These are phyloP conservation scores for Orbilia quercus DNA, from an alignment of 2,329 filamentous ascomycete species.

Conservation along the genomic window DNA sequence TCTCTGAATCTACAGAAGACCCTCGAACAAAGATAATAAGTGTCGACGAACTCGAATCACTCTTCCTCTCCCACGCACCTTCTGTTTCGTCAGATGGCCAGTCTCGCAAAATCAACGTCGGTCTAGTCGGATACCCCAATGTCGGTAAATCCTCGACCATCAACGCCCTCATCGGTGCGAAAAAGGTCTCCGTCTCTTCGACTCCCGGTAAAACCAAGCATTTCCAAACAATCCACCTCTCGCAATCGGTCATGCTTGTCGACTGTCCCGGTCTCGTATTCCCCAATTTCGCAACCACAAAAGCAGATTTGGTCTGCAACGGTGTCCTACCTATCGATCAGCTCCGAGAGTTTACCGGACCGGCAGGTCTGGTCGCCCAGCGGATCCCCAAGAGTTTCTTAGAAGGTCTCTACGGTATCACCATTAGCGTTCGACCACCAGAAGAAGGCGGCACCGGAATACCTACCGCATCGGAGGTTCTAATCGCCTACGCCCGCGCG, in stretches of 20 bases:
- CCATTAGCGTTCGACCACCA: slow-evolving; percentile 79
- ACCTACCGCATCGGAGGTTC: slow-evolving; percentile 84
- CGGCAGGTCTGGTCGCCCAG: slow-evolving; percentile 81
- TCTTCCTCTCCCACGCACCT: slow-evolving; percentile 48
- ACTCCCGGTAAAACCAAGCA: slow-evolving; percentile 99
- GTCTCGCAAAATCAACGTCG: slow-evolving; percentile 72
- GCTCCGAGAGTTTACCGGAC: slow-evolving; percentile 89
- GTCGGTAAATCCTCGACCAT: slow-evolving; percentile 99
- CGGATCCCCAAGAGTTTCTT: slow-evolving; percentile 89
- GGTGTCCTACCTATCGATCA: slow-evolving; percentile 97
- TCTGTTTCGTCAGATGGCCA: slow-evolving; percentile 6
- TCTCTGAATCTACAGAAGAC: slow-evolving; percentile 63
- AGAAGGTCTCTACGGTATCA: slow-evolving; percentile 93
- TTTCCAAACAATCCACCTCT: slow-evolving; percentile 97
- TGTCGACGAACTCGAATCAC: slow-evolving; percentile 69
- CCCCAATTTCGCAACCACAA: slow-evolving; percentile 95
- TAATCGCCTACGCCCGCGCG: slow-evolving; percentile 86
- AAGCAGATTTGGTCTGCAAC: slow-evolving; percentile 94
- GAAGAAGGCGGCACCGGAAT: slow-evolving; percentile 93
- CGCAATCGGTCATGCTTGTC: slow-evolving; percentile 87
- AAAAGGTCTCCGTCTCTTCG: slow-evolving; percentile 97
- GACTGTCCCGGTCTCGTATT: slow-evolving; percentile 99
- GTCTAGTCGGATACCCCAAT: slow-evolving; percentile 96
- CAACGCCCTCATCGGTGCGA: slow-evolving; percentile 96
- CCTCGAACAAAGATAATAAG: slow-evolving; percentile 65